These are phyloP conservation scores for Malus fusca DNA, from an alignment of 306 rosid genomes.

Conservation along the genomic window DNA sequence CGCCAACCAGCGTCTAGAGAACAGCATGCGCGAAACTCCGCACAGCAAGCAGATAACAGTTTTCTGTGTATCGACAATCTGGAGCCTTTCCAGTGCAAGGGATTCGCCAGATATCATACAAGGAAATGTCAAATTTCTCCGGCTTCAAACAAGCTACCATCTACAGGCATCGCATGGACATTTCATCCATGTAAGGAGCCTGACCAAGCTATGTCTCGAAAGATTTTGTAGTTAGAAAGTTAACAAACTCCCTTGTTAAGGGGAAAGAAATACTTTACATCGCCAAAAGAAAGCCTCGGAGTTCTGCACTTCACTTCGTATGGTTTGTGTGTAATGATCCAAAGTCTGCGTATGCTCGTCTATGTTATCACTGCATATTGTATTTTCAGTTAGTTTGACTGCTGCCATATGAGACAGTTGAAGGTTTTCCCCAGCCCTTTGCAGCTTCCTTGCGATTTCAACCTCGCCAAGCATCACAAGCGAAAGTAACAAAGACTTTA, in stretches of 20 bases:
- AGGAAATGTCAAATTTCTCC: background rate
- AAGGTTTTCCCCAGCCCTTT: slow-evolving; percentile 65
- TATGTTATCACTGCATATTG: slow-evolving; percentile 48
- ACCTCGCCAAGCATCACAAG: slow-evolving; percentile 81
- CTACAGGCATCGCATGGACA: background rate
- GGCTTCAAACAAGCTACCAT: background rate
- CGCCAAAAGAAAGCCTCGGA: slow-evolving; percentile 80
- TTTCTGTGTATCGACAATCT: background rate
- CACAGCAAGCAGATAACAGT: background rate
- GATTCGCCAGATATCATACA: background rate
- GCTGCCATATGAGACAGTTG: slow-evolving; percentile 85
- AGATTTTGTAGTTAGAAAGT: background rate
- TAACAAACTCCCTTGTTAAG: slow-evolving; percentile 11
- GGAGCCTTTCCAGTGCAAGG: no score
- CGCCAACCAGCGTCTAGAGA: background rate
- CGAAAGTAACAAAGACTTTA: slow-evolving; percentile 62
- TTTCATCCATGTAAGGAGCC: background rate
- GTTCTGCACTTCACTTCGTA: slow-evolving; percentile 43
- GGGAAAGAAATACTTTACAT: slow-evolving; percentile 40
- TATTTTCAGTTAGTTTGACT: slow-evolving; percentile 68
- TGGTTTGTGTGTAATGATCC: slow-evolving; percentile 53
- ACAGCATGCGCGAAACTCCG: background rate
- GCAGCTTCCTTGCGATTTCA: slow-evolving; percentile 76
- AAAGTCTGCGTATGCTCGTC: slow-evolving; percentile 63
- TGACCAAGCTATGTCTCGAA: background rate